A percentile compares a stretch with the other conserved stretches of the same genome.
phyloP scores from a whole-genome alignment of 1,284 basidiomycete species.

The Trichosporon sp. region DNA sequence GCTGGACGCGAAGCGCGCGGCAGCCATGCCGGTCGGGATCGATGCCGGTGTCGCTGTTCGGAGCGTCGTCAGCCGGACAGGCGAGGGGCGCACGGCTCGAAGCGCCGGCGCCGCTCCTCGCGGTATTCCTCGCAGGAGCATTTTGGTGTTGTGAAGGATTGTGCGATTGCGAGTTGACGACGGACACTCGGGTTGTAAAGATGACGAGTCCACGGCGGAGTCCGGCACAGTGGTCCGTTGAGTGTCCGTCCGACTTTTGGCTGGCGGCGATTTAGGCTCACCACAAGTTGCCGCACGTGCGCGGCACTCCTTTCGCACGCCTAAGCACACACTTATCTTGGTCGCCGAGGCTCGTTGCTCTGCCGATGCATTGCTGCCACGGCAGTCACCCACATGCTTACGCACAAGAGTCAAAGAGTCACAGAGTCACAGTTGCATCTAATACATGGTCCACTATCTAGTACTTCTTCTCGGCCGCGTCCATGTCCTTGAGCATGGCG shows the following conservation, averaged over 20 bases:
- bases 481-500: conserved; percentile 45
- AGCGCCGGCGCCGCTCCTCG: neutral
- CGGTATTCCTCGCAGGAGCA: conserved; percentile 16
- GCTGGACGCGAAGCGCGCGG: neutral
- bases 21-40: neutral
- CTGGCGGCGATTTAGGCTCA: neutral
- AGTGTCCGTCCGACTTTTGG: conserved; percentile 8
- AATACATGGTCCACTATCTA: conserved; percentile 25
- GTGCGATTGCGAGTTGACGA: neutral
- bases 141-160: neutral
- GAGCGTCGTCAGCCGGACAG: neutral
- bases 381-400: neutral
- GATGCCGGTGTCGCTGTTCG: neutral
- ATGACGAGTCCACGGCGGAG: conserved; percentile 1
- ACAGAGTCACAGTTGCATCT: conserved; percentile 4
- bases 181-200: neutral
- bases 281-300: neutral
- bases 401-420: neutral
- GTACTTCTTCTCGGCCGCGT: conserved; percentile 39
- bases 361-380: neutral
- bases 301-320: neutral
- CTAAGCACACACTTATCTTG: neutral
- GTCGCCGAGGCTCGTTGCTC: neutral
- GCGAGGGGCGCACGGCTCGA: neutral
- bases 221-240: neutral